These are phyloP conservation scores for Clonostachys sp. DNA, from an alignment of 2,329 filamentous ascomycete species.

Conservation along the genomic window DNA sequence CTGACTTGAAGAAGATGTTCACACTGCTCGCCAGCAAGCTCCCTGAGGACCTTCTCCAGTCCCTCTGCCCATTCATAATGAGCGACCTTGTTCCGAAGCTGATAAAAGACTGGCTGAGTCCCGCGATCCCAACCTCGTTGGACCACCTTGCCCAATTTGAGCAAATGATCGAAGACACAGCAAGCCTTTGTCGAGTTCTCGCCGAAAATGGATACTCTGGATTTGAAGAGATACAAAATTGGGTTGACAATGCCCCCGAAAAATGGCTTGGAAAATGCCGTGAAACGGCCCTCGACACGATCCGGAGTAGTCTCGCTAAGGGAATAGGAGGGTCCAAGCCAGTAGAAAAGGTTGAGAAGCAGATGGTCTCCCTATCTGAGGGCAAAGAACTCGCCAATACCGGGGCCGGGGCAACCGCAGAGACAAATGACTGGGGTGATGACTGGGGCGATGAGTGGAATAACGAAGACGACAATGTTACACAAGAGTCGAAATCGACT, in stretches of 20 bases:
- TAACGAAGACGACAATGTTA: constrained; percentile 52
- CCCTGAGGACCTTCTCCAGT: constrained; percentile 48
- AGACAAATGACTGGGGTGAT: constrained; percentile 61
- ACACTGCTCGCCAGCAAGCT: constrained; percentile 46
- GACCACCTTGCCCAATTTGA: constrained; percentile 70
- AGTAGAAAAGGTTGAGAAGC: constrained; percentile 82
- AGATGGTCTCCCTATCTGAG: constrained; percentile 64
- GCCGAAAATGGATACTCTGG: constrained; percentile 58
- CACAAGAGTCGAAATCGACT: constrained; percentile 3
- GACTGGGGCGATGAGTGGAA: constrained; percentile 83
- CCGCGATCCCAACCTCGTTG: constrained; percentile 71
- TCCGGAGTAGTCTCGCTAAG: constrained; percentile 63
- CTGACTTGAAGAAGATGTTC: constrained; percentile 47
- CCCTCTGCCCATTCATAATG: constrained; percentile 67
- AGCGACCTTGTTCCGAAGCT: constrained; percentile 63
- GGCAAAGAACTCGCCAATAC: constrained; percentile 60
- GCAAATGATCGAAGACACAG: constrained; percentile 58
- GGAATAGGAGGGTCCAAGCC: constrained; percentile 63
- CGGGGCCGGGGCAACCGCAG: constrained; percentile 35
- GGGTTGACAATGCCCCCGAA: constrained; percentile 74
- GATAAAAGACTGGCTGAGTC: constrained; percentile 69
- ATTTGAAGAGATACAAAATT: constrained; percentile 63
- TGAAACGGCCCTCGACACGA: constrained; percentile 71
- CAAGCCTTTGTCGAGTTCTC: constrained; percentile 60
- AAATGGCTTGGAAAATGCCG: constrained; percentile 84